Evolutionary conservation across 371 early-diverging fungal genomes (phyloP).

Genomic region (Mucor indicus): DNA sequence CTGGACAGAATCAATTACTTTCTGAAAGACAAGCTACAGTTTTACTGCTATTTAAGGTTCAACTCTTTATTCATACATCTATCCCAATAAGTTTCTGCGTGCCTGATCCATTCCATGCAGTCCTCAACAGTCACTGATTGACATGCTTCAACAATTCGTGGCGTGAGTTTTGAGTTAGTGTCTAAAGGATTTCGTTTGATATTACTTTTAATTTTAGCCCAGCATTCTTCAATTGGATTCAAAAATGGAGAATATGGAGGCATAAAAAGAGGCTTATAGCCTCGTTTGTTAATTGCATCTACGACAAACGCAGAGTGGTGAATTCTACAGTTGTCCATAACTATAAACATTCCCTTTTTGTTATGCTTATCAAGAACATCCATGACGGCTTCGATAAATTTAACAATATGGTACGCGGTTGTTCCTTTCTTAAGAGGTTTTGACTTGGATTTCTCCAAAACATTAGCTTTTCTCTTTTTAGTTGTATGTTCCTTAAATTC

Average conservation of each 20-base stretch:
- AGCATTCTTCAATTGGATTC: slow-evolving; percentile 13
- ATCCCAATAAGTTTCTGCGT: slow-evolving; percentile 2
- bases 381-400: background rate
- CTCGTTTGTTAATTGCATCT: slow-evolving; percentile 4
- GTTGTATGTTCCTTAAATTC: slow-evolving; percentile 4
- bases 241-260: slow-evolving; percentile 6
- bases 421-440: background rate
- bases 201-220: slow-evolving; percentile 6
- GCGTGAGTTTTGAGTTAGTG: background rate
- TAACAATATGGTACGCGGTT: slow-evolving; percentile 1
- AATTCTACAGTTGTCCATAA: too few relatives aligned
- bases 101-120: slow-evolving; percentile 1
- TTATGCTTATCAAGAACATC: too few relatives aligned
- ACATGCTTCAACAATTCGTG: background rate
- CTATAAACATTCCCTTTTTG: too few relatives aligned
- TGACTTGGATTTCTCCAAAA: slow-evolving; percentile 1
- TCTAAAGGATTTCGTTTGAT: background rate
- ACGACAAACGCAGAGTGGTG: slow-evolving; percentile 1
- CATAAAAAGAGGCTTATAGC: slow-evolving; percentile 5
- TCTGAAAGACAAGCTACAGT: too few relatives aligned
- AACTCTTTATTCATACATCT: slow-evolving; percentile 2
- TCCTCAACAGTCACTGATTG: too few relatives aligned
- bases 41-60: too few relatives aligned
- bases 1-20: too few relatives aligned
- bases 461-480: slow-evolving; percentile 6